Conservation (phyloP, 2,329 filamentous ascomycete species). For the Fusarium brevicatenulatum region DNA sequence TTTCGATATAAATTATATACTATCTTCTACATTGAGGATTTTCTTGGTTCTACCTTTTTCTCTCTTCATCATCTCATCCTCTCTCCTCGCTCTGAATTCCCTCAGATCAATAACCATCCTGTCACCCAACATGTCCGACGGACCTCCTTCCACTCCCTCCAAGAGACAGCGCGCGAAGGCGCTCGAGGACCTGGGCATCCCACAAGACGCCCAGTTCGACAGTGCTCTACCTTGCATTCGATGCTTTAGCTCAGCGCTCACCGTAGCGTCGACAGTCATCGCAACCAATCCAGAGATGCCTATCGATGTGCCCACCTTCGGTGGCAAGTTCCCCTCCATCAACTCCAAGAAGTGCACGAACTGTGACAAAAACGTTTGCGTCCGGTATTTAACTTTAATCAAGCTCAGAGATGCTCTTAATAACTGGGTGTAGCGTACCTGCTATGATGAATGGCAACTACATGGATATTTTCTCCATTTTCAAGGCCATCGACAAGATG, state of each 20-base stretch:
- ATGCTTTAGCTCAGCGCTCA: background rate
- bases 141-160: background rate
- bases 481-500: background rate
- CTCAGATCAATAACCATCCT: background rate
- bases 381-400: background rate
- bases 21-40: background rate
- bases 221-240: background rate
- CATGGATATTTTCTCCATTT: background rate
- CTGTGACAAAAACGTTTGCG: rapidly evolving
- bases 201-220: background rate
- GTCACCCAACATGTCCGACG: background rate
- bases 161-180: background rate
- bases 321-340: background rate
- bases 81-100: background rate
- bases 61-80: background rate
- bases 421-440: background rate
- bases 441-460: background rate
- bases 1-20: background rate
- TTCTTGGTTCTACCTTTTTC: background rate
- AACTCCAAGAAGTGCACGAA: background rate
- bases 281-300: rapidly evolving
- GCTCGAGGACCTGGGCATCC: background rate
- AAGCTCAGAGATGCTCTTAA: background rate
- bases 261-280: background rate
- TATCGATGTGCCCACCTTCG: background rate